phyloP scores from a whole-genome alignment of 495 filamentous ascomycete genomes.

The Parmelia sp. region DNA sequence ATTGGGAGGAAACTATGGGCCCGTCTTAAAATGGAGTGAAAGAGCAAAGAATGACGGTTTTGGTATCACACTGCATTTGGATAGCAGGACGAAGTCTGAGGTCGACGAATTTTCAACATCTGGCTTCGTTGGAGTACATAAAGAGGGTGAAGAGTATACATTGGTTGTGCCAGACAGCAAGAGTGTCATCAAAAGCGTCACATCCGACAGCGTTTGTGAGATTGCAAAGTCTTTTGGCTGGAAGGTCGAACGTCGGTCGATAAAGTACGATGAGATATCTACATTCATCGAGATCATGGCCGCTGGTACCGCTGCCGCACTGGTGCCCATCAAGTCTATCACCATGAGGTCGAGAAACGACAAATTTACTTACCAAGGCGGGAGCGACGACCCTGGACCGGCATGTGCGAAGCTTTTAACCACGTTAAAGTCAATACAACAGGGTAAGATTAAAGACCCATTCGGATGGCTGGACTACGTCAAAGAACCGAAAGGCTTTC shows the following conservation, averaged over 20 bases:
- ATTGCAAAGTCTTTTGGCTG: conserved; percentile 63
- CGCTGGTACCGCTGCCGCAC: conserved; percentile 83
- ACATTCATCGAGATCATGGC: conserved; percentile 82
- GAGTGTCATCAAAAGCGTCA: conserved; percentile 78
- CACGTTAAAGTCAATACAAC: conserved; percentile 80
- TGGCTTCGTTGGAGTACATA: conserved; percentile 71
- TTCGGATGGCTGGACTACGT: conserved; percentile 68
- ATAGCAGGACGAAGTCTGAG: conserved; percentile 68
- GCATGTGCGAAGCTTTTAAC: conserved; percentile 61
- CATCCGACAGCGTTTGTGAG: conserved; percentile 60
- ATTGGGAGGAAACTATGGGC: conserved; percentile 76
- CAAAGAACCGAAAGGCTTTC: conserved; percentile 29
- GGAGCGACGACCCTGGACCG: conserved; percentile 61
- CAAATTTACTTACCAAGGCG: conserved; percentile 59
- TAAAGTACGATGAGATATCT: conserved; percentile 72
- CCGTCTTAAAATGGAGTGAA: conserved; percentile 73
- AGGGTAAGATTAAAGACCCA: conserved; percentile 64
- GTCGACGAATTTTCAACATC: conserved; percentile 89
- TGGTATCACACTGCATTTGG: conserved; percentile 81
- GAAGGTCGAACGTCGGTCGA: conserved; percentile 58
- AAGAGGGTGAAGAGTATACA: conserved; percentile 53
- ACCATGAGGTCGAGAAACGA: conserved; percentile 61
- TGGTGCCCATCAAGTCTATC: conserved; percentile 87
- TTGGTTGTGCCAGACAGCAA: conserved; percentile 74
- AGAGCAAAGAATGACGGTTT: conserved; percentile 64